phyloP scores from a whole-genome alignment of 441 rosid genomes.

The Oxalis stricta region DNA sequence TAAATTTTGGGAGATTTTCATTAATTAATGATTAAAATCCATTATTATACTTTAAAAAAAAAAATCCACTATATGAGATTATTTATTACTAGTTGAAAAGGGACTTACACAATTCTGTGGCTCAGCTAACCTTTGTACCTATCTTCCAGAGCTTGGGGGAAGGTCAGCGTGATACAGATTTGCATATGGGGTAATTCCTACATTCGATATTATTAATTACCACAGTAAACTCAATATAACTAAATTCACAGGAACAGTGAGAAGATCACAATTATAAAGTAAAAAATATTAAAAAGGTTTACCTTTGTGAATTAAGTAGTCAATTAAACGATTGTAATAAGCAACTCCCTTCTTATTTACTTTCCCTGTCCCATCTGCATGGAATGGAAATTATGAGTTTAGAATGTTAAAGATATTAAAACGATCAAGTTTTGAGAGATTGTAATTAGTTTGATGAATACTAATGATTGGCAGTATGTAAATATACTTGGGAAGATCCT shows the following conservation, averaged over 20 bases:
- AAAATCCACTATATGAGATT: no score
- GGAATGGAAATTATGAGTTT: neutral
- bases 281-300: no score
- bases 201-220: no score
- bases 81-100: no score
- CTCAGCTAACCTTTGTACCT: constrained; percentile 17
- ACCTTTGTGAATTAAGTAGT: constrained; percentile 19
- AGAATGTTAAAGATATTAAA: neutral
- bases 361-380: constrained; percentile 20
- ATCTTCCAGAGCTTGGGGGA: constrained; percentile 22
- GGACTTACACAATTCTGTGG: constrained; percentile 19
- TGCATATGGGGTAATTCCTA: constrained; percentile 26
- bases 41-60: no score
- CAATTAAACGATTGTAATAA: constrained; percentile 25
- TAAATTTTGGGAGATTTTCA: neutral
- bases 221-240: no score
- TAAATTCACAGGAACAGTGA: no score
- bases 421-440: no score
- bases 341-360: constrained; percentile 29
- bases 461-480: no score
- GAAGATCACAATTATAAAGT: no score
- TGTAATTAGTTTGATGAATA: neutral
- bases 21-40: no score
- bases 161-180: constrained; percentile 26
- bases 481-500: constrained; percentile 24